Conservation (phyloP, 805 yeast species). For the Hanseniaspora hatyaiensis region DNA sequence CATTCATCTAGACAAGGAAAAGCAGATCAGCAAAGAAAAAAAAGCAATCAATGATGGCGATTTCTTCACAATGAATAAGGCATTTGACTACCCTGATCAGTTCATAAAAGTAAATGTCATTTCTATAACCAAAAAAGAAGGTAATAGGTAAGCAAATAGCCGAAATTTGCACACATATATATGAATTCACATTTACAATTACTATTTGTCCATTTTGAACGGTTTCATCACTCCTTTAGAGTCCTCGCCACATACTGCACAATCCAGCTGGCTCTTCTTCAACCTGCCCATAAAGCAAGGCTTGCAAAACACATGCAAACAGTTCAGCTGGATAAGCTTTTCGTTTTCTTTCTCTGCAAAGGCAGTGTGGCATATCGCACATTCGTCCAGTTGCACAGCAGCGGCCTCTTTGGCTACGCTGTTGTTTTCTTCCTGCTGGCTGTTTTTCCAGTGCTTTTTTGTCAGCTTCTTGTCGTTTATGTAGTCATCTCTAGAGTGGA, state of each 20-base stretch:
- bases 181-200: conserved; percentile 33
- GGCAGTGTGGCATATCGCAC: conserved; percentile 47
- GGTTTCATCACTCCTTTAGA: conserved; percentile 40
- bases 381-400: conserved; percentile 58
- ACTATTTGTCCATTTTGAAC: neutral
- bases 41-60: conserved; percentile 57
- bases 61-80: conserved; percentile 52
- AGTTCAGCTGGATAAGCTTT: conserved; percentile 45
- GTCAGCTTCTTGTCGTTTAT: conserved; percentile 54
- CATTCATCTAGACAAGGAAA: conserved; percentile 57
- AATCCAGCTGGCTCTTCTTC: conserved; percentile 33
- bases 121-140: conserved; percentile 38
- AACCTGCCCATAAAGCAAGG: conserved; percentile 43
- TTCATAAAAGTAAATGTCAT: conserved; percentile 61
- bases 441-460: conserved; percentile 53
- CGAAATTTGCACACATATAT: conserved; percentile 29
- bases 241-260: conserved; percentile 48
- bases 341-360: conserved; percentile 28
- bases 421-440: conserved; percentile 21
- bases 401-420: no score
- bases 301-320: conserved; percentile 57
- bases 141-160: conserved; percentile 29
- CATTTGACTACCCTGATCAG: conserved; percentile 54
- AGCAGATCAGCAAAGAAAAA: conserved; percentile 45
- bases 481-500: conserved; percentile 82